Evolutionary conservation across 1,139 yeast species (phyloP), one percentile per base, ranked within the genome.

Genomic region (Saccharomyces hybrid): DNA sequence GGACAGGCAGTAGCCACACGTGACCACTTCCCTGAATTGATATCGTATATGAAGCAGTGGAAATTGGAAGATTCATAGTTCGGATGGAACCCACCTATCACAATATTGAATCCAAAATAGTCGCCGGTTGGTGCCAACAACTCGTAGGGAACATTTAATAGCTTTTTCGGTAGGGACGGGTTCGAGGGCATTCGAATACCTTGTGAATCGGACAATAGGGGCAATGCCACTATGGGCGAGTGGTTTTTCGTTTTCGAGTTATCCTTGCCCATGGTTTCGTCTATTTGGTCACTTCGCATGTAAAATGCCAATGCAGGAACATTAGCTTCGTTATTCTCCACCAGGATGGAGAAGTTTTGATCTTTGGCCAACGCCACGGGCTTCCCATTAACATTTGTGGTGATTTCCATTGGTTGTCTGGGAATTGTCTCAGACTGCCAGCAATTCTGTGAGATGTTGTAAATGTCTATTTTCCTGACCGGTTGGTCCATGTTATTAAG

Each of bases 21-120:
- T 0, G 85, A 79, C 90, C 91, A 85, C 61, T 78, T 79, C 1
- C 80, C 81, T 0, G 88, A 78, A 0, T 84, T 81, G 14, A 76
- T 75, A 67, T 84, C 83, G 71, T 76, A 84, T 2, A 84, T 72
- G 65, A 76, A 84, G 48, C 85, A 79, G 58, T 80, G 81, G 56
- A 72, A 75, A 54, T 82, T 85, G 26, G 62, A 51, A 9, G 64
- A 71, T 69, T 27, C 80, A 77, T 50, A 41, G 16, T 55, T 59
- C 2, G 63, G 59, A 55, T 78, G 66, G 55, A 78, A 82, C 0
- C 93, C 93, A 1, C 81, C 74, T 2, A 84, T 72, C 6, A 85
- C 78, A 16, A 84, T 64, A 61, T 82, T 83, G 55, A 82, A 82
- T 5, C 90, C 89, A 64, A 84, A 84, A 8, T 76, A 64, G 1